A percentile compares a stretch with the other conserved stretches of the same genome.
These are phyloP conservation scores for Lachnellula occidentalis DNA, from an alignment of 2,329 filamentous ascomycete species.

Conservation along the genomic window DNA sequence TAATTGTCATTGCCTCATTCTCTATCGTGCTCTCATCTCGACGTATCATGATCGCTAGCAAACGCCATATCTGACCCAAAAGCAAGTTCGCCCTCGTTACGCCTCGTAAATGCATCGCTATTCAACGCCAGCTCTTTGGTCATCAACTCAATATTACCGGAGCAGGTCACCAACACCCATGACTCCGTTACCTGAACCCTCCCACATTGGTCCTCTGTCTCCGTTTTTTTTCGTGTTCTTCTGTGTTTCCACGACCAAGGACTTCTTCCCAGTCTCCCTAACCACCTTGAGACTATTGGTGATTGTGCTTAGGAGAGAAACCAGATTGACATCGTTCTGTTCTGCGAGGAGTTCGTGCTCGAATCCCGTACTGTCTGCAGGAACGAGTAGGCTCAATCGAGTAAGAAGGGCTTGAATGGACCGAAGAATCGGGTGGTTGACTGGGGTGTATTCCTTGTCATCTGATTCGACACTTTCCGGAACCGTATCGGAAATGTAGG, in stretches of 20 bases:
- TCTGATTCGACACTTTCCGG: constrained; percentile 29
- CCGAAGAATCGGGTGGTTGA: constrained; percentile 69
- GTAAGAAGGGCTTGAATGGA: constrained; percentile 82
- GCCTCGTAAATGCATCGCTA: constrained; percentile 16
- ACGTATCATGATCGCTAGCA: constrained; percentile 12
- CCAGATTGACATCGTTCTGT: constrained; percentile 76
- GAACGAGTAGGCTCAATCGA: constrained; percentile 75
- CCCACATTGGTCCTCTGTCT: constrained; percentile 4
- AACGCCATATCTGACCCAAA: constrained; percentile 17
- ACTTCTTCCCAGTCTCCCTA: constrained; percentile 72
- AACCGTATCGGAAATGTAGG: constrained; percentile 48
- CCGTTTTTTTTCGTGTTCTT: constrained; percentile 5
- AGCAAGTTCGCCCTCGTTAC: constrained; percentile 7
- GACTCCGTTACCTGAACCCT: constrained; percentile 6
- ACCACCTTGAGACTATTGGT: constrained; percentile 67
- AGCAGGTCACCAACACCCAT: constrained; percentile 21
- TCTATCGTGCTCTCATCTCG: constrained; percentile 8
- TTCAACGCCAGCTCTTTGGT: background rate
- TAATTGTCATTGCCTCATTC: background rate
- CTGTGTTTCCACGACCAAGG: constrained; percentile 45
- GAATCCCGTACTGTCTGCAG: constrained; percentile 60
- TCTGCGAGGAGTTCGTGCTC: constrained; percentile 68
- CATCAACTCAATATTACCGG: constrained; percentile 6
- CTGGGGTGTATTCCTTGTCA: constrained; percentile 23
- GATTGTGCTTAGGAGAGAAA: constrained; percentile 69